Base-by-base conservation (phyloP, 2,329 filamentous ascomycete genomes). In the Pezicula radicicola region DNA sequence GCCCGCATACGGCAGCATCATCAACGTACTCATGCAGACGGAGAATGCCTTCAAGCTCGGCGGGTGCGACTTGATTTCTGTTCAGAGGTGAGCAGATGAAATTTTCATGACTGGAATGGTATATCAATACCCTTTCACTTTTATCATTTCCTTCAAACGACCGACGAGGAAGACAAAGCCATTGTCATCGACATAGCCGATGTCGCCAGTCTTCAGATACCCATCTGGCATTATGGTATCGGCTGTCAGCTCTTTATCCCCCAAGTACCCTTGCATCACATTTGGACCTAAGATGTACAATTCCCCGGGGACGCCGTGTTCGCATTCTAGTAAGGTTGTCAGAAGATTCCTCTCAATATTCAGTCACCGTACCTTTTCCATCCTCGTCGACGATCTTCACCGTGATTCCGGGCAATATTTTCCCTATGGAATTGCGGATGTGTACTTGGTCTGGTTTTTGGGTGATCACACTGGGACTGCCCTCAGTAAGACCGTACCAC, bases 221-320 rank as follows among this genome's bases (percentile, higher is more conserved):
- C 40, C 48, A 25, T 45, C 50, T 7, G 76, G 79, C 49, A 80
- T 63, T 15, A 49, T 15, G 2, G 85, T 85, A 41, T 83, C 80
- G 12, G 68, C 69, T 1, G 89, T 92, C 2, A 87, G 88, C 40
- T 81, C 74, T 0, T 81, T 78, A 16, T 54, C 51, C 54, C 87
- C 89, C 86, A 87, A 92, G 68, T 94, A 94, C 6, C 87, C 85
- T 54, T 81, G 84, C 81, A 91, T 86, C 41, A 92, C 72, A 40
- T 83, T 89, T 2, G 87, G 89, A 0, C 80, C 87, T 1, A 79
- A 75, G 6, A 91, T 74, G 83, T 84, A 90, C 21, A 93, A 72
- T 69, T 93, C 89, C 5, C 89, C 89, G 3, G 77, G 13, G n/a
- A 30, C 27, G 5, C 44, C 44, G 10, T n/a, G 44, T 36, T 36